Percentiles rank a stretch among this genome's conserved stretches.
phyloP scores from a whole-genome alignment of 176 grass and related monocot species.

The Sorghum bicolor region Sorghum_bicolor_NCBIv3 NC_012872.2:61291001-61291500 shows the following conservation, averaged over 20 bases:
- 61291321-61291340: conserved; percentile 86
- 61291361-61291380: conserved; percentile 89
- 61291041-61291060: conserved; percentile 61
- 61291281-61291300: conserved; percentile 82
- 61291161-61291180: conserved; percentile 44
- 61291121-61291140: conserved; percentile 90
- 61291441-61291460: conserved; percentile 44
- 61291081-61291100: conserved; percentile 85
- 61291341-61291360: conserved; percentile 88
- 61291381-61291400: conserved; percentile 70
- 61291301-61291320: conserved; percentile 92
- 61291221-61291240: conserved; percentile 81
- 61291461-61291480: conserved; percentile 38
- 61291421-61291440: conserved; percentile 72
- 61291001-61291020: conserved; percentile 92
- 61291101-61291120: conserved; percentile 84
- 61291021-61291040: conserved; percentile 90
- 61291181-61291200: conserved; percentile 48
- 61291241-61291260: conserved; percentile 80
- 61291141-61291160: conserved; percentile 53
- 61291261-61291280: conserved; percentile 92
- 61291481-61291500: conserved; percentile 25
- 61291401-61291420: conserved; percentile 81
- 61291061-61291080: conserved; percentile 96
- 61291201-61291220: conserved; percentile 78